Percentiles rank a stretch among this genome's conserved stretches.
Conservation (phyloP, 2,329 filamentous ascomycete genomes). For the Harringtonia lauricola region DNA sequence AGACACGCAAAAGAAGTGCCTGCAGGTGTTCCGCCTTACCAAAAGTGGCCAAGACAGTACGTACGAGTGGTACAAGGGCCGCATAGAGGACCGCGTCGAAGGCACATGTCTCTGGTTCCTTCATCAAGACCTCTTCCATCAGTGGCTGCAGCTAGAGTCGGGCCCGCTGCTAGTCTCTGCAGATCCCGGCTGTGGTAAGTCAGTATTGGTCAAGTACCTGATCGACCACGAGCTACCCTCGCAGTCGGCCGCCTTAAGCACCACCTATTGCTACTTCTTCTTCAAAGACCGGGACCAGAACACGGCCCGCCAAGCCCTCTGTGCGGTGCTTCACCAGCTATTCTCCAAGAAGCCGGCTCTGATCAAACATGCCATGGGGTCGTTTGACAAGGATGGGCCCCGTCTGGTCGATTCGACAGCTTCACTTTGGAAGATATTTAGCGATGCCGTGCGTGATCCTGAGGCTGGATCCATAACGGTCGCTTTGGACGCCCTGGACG, state of each 20-base stretch:
- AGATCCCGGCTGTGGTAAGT: constrained; percentile 28
- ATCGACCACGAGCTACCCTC: constrained; percentile 16
- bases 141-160: constrained; percentile 17
- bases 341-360: constrained; percentile 19
- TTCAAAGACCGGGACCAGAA: constrained; percentile 29
- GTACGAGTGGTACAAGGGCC: constrained; percentile 21
- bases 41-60: too few relatives aligned
- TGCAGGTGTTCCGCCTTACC: too few relatives aligned
- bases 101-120: constrained; percentile 23
- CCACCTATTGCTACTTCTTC: constrained; percentile 29
- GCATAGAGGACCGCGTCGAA: constrained; percentile 14
- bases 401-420: constrained; percentile 13
- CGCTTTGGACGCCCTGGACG: constrained; percentile 29
- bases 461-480: constrained; percentile 19
- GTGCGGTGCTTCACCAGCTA: constrained; percentile 28
- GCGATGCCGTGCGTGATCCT: constrained; percentile 14
- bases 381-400: constrained; percentile 16
- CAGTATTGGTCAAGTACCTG: constrained; percentile 23
- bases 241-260: background rate
- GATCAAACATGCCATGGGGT: constrained; percentile 20
- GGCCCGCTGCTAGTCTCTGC: constrained; percentile 24
- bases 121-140: constrained; percentile 16
- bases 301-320: constrained; percentile 22
- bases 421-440: constrained; percentile 23
- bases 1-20: too few relatives aligned